A percentile compares a stretch with the other conserved stretches of the same genome.
These are phyloP conservation scores for Hypoxylon sp. DNA, from an alignment of 2,329 filamentous ascomycete species.

Conservation along the genomic window DNA sequence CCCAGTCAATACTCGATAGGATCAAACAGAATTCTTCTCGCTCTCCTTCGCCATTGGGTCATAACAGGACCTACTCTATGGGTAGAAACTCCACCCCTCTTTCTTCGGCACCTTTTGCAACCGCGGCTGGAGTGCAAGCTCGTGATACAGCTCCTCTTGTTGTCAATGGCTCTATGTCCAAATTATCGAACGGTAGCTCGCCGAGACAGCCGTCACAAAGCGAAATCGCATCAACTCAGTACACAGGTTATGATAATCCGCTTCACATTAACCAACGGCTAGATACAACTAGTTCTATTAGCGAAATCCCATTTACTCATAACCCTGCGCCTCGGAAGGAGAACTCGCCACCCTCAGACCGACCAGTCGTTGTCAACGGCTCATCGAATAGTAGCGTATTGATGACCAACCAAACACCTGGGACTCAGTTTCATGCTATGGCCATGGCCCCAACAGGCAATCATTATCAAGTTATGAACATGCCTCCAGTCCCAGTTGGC, in stretches of 20 bases:
- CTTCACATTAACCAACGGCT: slow-evolving; percentile 57
- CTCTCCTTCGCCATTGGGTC: slow-evolving; percentile 70
- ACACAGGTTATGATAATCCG: slow-evolving; percentile 56
- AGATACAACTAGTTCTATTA: slow-evolving; percentile 46
- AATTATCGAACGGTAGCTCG: slow-evolving; percentile 49
- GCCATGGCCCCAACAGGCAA: slow-evolving; percentile 44
- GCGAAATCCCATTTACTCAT: slow-evolving; percentile 45
- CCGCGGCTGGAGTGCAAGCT: slow-evolving; percentile 52
- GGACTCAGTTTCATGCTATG: slow-evolving; percentile 51
- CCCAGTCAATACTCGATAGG: slow-evolving; percentile 68
- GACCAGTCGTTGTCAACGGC: slow-evolving; percentile 65
- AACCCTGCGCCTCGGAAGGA: slow-evolving; percentile 46
- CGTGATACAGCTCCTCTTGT: slow-evolving; percentile 58
- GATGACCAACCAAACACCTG: slow-evolving; percentile 31
- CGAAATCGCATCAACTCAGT: slow-evolving; percentile 52
- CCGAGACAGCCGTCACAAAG: slow-evolving; percentile 50
- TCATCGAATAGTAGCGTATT: slow-evolving; percentile 40
- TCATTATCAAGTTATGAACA: slow-evolving; percentile 39
- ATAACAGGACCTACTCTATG: slow-evolving; percentile 62
- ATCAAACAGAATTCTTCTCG: slow-evolving; percentile 69
- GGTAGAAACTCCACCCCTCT: slow-evolving; percentile 60
- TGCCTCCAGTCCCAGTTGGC: slow-evolving; percentile 46
- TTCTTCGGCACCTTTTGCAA: slow-evolving; percentile 58
- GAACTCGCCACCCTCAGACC: slow-evolving; percentile 55
- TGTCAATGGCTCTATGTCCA: slow-evolving; percentile 60